Evolutionary conservation across 495 filamentous ascomycete species (phyloP), one percentile per base, ranked within the genome.

Genomic region (Tuber aestivum): DNA sequence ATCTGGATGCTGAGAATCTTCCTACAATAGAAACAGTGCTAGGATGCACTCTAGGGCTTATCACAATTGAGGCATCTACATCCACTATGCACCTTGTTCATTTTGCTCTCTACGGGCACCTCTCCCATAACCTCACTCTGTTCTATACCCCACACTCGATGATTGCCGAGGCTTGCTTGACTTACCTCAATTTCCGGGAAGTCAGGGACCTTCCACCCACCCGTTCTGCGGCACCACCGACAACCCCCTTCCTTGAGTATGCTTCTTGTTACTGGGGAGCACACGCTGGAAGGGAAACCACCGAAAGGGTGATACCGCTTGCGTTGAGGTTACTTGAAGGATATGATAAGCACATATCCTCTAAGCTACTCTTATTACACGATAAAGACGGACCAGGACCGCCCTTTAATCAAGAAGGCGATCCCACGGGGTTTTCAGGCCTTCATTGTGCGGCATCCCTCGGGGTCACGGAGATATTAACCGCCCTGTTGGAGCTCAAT

Each of bases 61-160:
- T 80, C 40, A 50, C 71, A 6, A 68, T 76, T 10, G 78, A 80
- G 37, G 73, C 50, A 14, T 48, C 44, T 20, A 37, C 68, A 12
- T 32, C 42, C 32, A 78, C 76, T 1, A 71, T 79, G 50, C 70
- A 41, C 14, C 41, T 80, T 1, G 77, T 74, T 2, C 78, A 79
- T 40, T 75, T 76, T 45, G 75, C 78, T 9, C 61, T 79, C 20
- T 44, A 79, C 23, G 77, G 75, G n/a, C 72, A 79, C 65, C 75
- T 80, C 8, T 37, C 41, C 32, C 38, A 40, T 41, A 48, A 75
- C n/a, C 20, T 40, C 41, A 74, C 68, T 21, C 27, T 76, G 32
- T 56, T 56, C n/a, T 12, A 38, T 21, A 32, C 21, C n/a, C 32
- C 45, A 10, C 41, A 70, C 27, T 75, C 69, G 38, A 48, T 65